phyloP scores from a whole-genome alignment of 768 basidiomycete genomes.

The Tephrocybe sp. region DNA sequence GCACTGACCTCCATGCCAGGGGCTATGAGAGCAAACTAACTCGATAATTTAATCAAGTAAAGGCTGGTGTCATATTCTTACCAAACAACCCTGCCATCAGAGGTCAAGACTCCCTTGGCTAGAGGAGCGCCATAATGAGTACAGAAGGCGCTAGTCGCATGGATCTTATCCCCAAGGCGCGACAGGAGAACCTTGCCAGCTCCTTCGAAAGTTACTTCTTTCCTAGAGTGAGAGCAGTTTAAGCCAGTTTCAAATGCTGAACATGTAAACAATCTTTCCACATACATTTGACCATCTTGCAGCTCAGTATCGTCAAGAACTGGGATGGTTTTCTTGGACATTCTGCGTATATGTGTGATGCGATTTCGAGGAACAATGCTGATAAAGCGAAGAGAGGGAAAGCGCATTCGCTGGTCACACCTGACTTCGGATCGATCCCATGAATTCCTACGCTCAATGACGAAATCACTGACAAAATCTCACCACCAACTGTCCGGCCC shows the following conservation, averaged over 20 bases:
- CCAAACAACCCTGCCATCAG: constrained; percentile 81
- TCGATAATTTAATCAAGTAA: background rate
- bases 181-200: constrained; percentile 72
- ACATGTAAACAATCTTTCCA: background rate
- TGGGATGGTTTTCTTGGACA: constrained; percentile 50
- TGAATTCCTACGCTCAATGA: too few relatives aligned
- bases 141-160: constrained; percentile 82
- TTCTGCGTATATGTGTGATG: constrained; percentile 22
- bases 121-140: constrained; percentile 92
- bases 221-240: constrained; percentile 43
- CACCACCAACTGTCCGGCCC: background rate
- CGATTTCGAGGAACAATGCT: constrained; percentile 7
- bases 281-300: constrained; percentile 64
- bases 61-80: constrained; percentile 25
- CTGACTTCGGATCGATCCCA: too few relatives aligned
- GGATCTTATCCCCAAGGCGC: constrained; percentile 68
- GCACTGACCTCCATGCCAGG: constrained; percentile 79
- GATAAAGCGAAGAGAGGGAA: constrained; percentile 3
- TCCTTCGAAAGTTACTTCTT: constrained; percentile 75
- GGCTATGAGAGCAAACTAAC: constrained; percentile 35
- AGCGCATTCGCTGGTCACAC: constrained; percentile 9
- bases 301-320: constrained; percentile 58
- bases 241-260: background rate
- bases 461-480: background rate
- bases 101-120: constrained; percentile 74